Percentiles rank a stretch among this genome's conserved stretches.
phyloP scores from a whole-genome alignment of 2,329 filamentous ascomycete genomes.

The Exophiala oligosperma region DNA sequence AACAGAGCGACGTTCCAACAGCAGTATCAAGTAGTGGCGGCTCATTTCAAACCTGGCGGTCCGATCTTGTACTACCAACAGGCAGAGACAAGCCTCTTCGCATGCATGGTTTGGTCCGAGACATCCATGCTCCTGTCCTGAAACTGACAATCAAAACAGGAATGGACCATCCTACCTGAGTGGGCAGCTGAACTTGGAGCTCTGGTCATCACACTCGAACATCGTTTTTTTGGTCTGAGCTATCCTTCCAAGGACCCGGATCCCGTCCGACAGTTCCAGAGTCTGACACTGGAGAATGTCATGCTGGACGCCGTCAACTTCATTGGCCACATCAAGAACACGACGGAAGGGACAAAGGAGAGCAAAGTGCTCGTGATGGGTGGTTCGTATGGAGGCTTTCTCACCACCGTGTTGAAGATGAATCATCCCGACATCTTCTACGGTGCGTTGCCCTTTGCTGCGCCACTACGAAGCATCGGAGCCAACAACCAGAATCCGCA shows the following conservation, averaged over 20 bases:
- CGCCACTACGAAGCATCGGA: constrained; percentile 4
- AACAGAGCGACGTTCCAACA: constrained; percentile 9
- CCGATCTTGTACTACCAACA: constrained; percentile 14
- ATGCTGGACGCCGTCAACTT: constrained; percentile 13
- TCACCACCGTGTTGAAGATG: constrained; percentile 6
- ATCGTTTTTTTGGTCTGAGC: constrained; percentile 17
- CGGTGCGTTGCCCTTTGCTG: constrained; percentile 9
- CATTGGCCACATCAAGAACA: constrained; percentile 10
- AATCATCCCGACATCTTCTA: constrained; percentile 15
- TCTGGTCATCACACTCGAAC: constrained; percentile 7
- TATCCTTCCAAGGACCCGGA: constrained; percentile 8
- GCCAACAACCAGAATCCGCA: constrained; percentile 8
- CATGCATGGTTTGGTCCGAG: constrained; percentile 7
- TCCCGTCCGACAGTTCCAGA: background rate
- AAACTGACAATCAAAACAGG: background rate
- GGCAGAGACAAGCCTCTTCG: constrained; percentile 4
- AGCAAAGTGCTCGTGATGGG: constrained; percentile 13
- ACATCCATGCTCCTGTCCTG: background rate
- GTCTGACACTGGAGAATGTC: constrained; percentile 14
- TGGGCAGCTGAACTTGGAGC: constrained; percentile 9
- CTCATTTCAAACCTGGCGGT: constrained; percentile 10
- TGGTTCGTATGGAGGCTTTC: constrained; percentile 11
- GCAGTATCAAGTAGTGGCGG: constrained; percentile 9
- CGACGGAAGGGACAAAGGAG: background rate
- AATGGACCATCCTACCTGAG: constrained; percentile 1